These are phyloP conservation scores for Cicer bijugum DNA, from an alignment of 306 rosid genomes.

Conservation along the genomic window DNA sequence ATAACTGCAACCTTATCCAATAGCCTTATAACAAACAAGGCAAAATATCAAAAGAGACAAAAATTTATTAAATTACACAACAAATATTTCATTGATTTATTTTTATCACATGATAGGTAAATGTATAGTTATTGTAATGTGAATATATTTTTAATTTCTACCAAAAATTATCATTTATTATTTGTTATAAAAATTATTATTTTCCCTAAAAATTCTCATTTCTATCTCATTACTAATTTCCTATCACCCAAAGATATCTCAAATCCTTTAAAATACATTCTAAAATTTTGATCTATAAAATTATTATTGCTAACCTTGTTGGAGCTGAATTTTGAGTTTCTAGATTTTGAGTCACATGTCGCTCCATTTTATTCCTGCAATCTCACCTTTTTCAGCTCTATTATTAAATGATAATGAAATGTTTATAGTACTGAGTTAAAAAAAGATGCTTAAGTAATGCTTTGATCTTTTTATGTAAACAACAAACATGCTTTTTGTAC, in stretches of 20 bases:
- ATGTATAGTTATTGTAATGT: background rate
- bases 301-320: constrained; percentile 52
- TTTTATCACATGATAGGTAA: background rate
- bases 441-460: constrained; percentile 9
- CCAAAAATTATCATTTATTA: too few relatives aligned
- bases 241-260: too few relatives aligned
- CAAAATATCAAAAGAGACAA: background rate
- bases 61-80: background rate
- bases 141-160: background rate
- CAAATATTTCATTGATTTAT: background rate
- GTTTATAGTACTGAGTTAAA: background rate
- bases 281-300: too few relatives aligned
- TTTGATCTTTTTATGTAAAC: constrained; percentile 30
- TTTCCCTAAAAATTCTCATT: too few relatives aligned
- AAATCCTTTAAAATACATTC: too few relatives aligned
- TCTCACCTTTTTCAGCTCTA: background rate
- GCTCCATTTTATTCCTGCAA: constrained; percentile 48
- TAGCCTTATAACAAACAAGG: constrained; percentile 48
- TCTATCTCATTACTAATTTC: too few relatives aligned
- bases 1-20: constrained; percentile 66
- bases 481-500: constrained; percentile 50
- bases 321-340: constrained; percentile 41
- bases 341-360: constrained; percentile 31
- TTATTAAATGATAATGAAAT: constrained; percentile 1
- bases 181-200: accelerated